Base-by-base conservation (phyloP, 768 basidiomycete genomes). In the Auricularia sp. region DNA sequence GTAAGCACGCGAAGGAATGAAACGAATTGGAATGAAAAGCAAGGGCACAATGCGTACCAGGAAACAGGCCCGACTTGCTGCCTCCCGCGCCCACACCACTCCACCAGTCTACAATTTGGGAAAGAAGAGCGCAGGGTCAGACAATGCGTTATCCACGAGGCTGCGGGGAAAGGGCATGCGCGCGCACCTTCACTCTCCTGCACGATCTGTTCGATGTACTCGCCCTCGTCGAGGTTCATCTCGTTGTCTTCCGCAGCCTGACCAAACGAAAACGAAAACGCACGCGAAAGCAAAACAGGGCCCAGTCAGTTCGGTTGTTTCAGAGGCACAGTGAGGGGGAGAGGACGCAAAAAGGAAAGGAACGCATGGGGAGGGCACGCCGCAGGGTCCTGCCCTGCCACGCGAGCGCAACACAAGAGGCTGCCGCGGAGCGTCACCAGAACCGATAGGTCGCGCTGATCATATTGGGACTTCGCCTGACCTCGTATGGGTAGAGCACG, bases 201-300 rank as follows among this genome's bases (percentile, higher is more conserved):
- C 74, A 93, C 90, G 59, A 96, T 85, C 67, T 89, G 83, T 64
- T 88, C 84, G 61, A 97, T 84, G 42, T 86, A 74, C 71, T 95
- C 91, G 56, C 92, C 91, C 73, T 96, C 93, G 1, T 77, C 67
- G 29, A 97, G 80, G 64, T 73, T 73, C 78, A 98, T 85, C 72
- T 98, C 95, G 70, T 93, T 93, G 66, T 93, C 90, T 74, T 93
- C 91, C 11, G 85, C 79, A 16, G 89, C 90, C 85, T 88, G 64
- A 29, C 7, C 60, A 21, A 51, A 61, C 14, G 34, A n/a, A 29
- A 29, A 29, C 29, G 29, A 29, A 29, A 29, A 29, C 29, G 29
- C 29, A 29, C 29, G 29, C 29, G 29, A 29, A 1, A 29, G 29
- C 29, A 29, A 29, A 29, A 29, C 29, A 29, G 47, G 33, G 59